Percentiles rank a stretch among this genome's conserved stretches.
phyloP scores from a whole-genome alignment of 345 rosid species.

The Moricandia arvensis region DNA sequence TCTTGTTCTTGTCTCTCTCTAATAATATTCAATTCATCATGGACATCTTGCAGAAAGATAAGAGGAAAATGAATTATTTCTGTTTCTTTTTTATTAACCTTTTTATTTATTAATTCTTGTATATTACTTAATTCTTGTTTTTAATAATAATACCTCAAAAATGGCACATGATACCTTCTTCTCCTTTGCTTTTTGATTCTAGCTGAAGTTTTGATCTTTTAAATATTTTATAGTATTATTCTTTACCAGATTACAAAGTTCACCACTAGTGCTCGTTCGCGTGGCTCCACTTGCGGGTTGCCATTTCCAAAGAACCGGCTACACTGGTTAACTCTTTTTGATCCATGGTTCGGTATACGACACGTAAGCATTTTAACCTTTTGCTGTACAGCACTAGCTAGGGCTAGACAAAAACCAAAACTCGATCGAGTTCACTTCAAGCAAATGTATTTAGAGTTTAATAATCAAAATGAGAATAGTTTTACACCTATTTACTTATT shows the following conservation, averaged over 20 bases:
- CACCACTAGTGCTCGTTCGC: conserved; percentile 35
- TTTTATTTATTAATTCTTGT: background rate
- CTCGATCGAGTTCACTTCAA: background rate
- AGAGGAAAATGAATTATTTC: background rate
- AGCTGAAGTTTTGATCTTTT: conserved; percentile 1
- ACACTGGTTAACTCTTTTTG: conserved; percentile 4
- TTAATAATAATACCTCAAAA: conserved; percentile 21
- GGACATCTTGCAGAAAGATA: conserved; percentile 38
- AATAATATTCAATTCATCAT: conserved; percentile 35
- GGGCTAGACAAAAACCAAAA: background rate
- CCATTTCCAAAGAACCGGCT: background rate
- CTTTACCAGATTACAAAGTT: conserved; percentile 21
- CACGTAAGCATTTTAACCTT: background rate
- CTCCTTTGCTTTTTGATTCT: conserved; percentile 39
- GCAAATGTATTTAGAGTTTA: background rate
- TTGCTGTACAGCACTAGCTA: background rate
- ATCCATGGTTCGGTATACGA: conserved; percentile 7
- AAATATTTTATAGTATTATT: background rate
- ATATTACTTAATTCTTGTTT: background rate
- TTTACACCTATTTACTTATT: too few species aligned
- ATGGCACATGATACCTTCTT: conserved; percentile 42
- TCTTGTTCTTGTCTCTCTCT: conserved; percentile 39
- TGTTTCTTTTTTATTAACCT: background rate
- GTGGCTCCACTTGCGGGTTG: conserved; percentile 36
- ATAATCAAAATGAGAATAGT: too few species aligned